These are phyloP conservation scores for Plasmodium reichenowi DNA, from an alignment of 169 alveolate species.

Conservation along the genomic window DNA sequence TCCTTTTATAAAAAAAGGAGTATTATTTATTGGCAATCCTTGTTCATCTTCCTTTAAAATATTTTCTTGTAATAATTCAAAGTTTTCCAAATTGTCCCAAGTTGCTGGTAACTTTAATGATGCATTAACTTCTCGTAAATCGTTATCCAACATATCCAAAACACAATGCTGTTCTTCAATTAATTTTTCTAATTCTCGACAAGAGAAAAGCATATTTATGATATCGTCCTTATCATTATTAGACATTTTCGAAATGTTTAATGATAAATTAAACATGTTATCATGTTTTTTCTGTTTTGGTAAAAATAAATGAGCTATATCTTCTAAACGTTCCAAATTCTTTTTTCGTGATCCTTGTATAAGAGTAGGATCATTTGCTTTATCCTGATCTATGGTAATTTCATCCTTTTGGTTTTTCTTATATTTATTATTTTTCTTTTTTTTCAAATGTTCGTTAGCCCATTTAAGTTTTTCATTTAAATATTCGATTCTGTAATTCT, in stretches of 20 bases:
- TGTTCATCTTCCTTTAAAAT: slow-evolving; percentile 15
- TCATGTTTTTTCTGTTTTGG: slow-evolving; percentile 31
- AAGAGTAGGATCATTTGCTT: not conserved
- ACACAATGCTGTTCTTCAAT: slow-evolving; percentile 89
- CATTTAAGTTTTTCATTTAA: slow-evolving; percentile 36
- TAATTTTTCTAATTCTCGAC: slow-evolving; percentile 86
- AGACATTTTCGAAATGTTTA: slow-evolving; percentile 19
- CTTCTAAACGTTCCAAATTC: slow-evolving; percentile 36
- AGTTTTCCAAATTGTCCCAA: slow-evolving; percentile 70
- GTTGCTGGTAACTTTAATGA: slow-evolving; percentile 82
- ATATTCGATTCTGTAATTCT: slow-evolving; percentile 61
- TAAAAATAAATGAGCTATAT: slow-evolving; percentile 45
- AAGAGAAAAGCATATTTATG: slow-evolving; percentile 84
- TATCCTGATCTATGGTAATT: not conserved
- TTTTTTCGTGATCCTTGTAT: not conserved
- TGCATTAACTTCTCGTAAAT: slow-evolving; percentile 84
- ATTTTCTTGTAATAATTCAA: slow-evolving; percentile 45
- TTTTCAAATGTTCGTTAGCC: slow-evolving; percentile 56
- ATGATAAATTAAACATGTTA: slow-evolving; percentile 33
- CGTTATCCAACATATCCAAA: slow-evolving; percentile 88
- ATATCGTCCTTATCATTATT: slow-evolving; percentile 83
- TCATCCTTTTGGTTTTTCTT: not conserved
- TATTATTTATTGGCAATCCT: slow-evolving; percentile 28
- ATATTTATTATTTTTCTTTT: not conserved
- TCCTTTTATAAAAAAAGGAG: slow-evolving; percentile 61